A percentile compares a stretch with the other conserved stretches of the same genome.
Evolutionary conservation across 129 eudicot genomes (phyloP).

Genomic region (Heracleum sosnowskyi): DNA sequence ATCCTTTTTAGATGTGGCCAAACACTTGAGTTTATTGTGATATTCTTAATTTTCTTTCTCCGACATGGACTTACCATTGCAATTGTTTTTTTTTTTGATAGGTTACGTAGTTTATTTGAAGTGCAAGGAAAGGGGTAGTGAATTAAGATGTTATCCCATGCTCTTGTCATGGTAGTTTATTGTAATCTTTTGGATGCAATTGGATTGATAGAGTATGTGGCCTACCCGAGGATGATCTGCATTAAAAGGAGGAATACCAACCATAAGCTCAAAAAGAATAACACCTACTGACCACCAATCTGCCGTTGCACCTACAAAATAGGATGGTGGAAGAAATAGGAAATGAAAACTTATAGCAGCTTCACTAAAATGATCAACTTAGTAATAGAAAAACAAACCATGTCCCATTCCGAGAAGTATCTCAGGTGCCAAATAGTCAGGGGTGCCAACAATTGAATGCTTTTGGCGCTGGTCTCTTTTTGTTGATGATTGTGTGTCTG

Average conservation of each 20-base stretch:
- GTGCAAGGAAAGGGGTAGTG: neutral
- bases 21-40: neutral
- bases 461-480: slow-evolving; percentile 58
- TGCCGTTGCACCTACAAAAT: slow-evolving; percentile 67
- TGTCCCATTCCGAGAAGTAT: slow-evolving; percentile 99
- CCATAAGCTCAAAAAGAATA: slow-evolving; percentile 88
- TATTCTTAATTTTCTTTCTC: neutral
- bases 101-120: neutral
- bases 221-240: slow-evolving; percentile 90
- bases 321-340: neutral
- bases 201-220: slow-evolving; percentile 1
- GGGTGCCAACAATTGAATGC: slow-evolving; percentile 95
- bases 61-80: neutral
- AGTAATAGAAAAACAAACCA: slow-evolving; percentile 40
- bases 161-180: neutral
- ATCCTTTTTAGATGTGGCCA: neutral
- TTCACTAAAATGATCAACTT: slow-evolving; percentile 4
- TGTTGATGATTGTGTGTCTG: slow-evolving; percentile 30
- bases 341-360: neutral
- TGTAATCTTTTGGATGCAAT: neutral
- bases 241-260: slow-evolving; percentile 93
- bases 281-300: slow-evolving; percentile 99
- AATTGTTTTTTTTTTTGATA: neutral
- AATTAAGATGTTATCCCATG: neutral
- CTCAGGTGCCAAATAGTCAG: slow-evolving; percentile 98